Evolutionary conservation across 2,329 filamentous ascomycete genomes (phyloP), one percentile per base, ranked within the genome.

Genomic region (Drechmeria coniospora): DNA sequence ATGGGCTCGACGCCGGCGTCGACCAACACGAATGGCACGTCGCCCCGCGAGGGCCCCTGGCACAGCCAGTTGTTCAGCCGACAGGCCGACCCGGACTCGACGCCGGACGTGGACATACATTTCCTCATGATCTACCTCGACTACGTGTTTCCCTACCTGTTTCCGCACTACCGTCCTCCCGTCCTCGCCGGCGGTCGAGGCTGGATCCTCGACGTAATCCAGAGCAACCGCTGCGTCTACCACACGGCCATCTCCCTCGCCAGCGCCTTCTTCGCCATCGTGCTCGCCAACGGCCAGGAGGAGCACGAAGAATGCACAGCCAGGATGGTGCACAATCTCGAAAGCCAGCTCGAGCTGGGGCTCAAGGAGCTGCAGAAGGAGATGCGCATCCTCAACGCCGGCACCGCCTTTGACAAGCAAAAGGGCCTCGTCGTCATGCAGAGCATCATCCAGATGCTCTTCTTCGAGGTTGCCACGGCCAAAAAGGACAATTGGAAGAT

Each of bases 51-150:
- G 13, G 33, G 34, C 14, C 46, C 46, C 4, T 54, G 45, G 48
- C 48, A 53, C 30, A 41, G 32, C 30, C 44, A 52, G 30, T 34
- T 44, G 24, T 32, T 43, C 24, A 32, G 32, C 15, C 36, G 39
- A 5, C 26, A 33, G 19, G 33, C 43, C 5, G 44, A 50, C 16
- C 17, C 25, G 3, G 33, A 36, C 22, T 35, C 28, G 14, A 33
- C 10, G 7, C 36, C 38, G 6, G 47, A 45, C 17, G 42, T 44
- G n/a, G 48, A 53, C 28, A 39, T 56, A 1, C 51, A 56, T 40
- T 57, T 63, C 23, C 48, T 66, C 31, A 68, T 70, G 60, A 58
- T 68, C 31, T 76, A 74, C 41, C 54, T 75, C 25, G 71, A 77
- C 43, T 63, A 68, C 35, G 56, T 74, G 13, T 63, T 75, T 34